Base-by-base conservation (phyloP, 1,284 basidiomycete species). In the Sporisorium exsertum region DNA sequence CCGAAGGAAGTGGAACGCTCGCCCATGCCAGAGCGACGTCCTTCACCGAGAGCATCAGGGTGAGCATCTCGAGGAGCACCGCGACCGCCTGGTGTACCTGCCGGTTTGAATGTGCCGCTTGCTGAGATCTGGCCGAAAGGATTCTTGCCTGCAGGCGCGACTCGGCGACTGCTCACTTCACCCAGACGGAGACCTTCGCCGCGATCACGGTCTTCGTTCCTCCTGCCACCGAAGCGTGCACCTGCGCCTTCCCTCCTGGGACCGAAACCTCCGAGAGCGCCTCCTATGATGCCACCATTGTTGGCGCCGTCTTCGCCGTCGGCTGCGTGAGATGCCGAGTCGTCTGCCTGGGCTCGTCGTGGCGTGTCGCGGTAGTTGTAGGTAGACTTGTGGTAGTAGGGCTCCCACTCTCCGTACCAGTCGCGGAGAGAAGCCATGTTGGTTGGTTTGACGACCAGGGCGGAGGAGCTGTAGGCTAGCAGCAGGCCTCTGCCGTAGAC, bases 391-490 rank as follows among this genome's bases (percentile, higher is more conserved):
- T 89, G 75, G 86, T 87, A 68, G 87, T 88, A 37, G 37, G 74
- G 71, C 59, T 78, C 73, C 78, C 72, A 72, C 58, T 79, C 71
- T 60, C 93, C 93, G 86, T 93, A 94, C 93, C 93, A 94, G 51
- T 91, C 90, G 86, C 91, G 93, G 61, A 94, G 87, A 47, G 89
- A 86, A 55, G 93, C 93, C 93, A 94, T 94, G 74, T 89, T 89
- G 68, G 87, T 83, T 7, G 93, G 93, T 50, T 88, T 87, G 65
- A 88, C 87, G 32, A 94, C 91, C 35, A 94, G 87, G n/a, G 91
- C 90, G n/a, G 93, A 94, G 70, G 89, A 89, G 73, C 89, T 89
- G 35, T 94, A 88, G 65, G 87, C 86, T 59, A 94, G 89, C 53
- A 93, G 86, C 13, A 51, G 22, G 12, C 56, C 68, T 22, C 72